Conservation (phyloP, 768 basidiomycete species). For the Tylopilus subfusipes region DNA sequence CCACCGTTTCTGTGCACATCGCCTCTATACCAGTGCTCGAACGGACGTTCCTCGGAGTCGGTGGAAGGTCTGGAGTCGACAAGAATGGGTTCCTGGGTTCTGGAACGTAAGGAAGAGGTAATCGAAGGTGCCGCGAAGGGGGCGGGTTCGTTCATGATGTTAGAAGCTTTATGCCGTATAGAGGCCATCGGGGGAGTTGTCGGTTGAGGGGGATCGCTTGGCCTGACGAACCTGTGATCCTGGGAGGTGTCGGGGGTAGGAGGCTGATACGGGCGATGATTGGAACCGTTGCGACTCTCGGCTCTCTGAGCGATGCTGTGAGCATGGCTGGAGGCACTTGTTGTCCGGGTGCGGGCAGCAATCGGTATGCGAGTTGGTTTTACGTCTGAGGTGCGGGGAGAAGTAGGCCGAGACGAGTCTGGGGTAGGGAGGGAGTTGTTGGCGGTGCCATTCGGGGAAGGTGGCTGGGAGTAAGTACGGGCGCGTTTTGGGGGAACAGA, state of each 20-base stretch:
- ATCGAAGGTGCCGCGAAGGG: constrained; percentile 51
- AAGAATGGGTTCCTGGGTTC: constrained; percentile 30
- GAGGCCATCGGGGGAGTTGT: constrained; percentile 34
- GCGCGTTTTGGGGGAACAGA: constrained; percentile 44
- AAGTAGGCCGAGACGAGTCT: constrained; percentile 40
- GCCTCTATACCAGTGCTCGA: constrained; percentile 88
- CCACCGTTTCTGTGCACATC: constrained; percentile 84
- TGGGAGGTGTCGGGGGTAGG: constrained; percentile 29
- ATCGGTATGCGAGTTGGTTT: constrained; percentile 49
- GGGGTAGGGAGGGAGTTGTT: constrained; percentile 32
- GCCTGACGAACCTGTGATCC: constrained; percentile 30
- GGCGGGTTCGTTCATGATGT: constrained; percentile 59
- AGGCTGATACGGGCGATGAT: constrained; percentile 21
- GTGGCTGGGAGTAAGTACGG: constrained; percentile 62
- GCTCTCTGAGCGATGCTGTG: constrained; percentile 36
- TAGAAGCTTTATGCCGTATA: constrained; percentile 40
- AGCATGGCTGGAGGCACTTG: constrained; percentile 39
- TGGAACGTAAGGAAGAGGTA: constrained; percentile 41
- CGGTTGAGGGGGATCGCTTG: constrained; percentile 28
- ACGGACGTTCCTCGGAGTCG: constrained; percentile 80
- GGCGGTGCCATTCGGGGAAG: constrained; percentile 31
- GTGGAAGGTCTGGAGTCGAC: constrained; percentile 52
- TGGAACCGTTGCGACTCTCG: constrained; percentile 34
- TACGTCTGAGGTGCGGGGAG: constrained; percentile 41
- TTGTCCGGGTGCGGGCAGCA: constrained; percentile 39